Conservation (phyloP, 108 stramenopile genomes). For the Cyclotella cryptica region DNA sequence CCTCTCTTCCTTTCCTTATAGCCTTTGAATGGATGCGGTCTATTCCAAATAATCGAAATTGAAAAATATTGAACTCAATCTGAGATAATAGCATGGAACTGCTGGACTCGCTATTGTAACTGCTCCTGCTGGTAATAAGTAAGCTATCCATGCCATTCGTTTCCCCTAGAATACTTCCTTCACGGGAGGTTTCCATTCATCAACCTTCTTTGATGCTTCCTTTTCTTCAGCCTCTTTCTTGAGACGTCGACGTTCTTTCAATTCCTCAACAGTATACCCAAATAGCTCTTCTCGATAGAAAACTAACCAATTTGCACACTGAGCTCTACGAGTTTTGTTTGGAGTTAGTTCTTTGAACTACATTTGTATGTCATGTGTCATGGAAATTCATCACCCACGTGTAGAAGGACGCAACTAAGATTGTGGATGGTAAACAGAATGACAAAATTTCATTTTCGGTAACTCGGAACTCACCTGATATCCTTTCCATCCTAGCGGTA, state of each 20-base stretch:
- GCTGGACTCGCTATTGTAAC: background rate
- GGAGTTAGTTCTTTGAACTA: slow-evolving; percentile 91
- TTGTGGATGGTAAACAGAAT: background rate
- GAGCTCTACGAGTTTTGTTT: slow-evolving; percentile 94
- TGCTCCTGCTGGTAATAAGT: background rate
- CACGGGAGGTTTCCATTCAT: slow-evolving; percentile 79
- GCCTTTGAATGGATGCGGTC: too few species aligned
- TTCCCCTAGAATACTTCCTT: slow-evolving; percentile 78
- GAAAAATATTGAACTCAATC: too few species aligned
- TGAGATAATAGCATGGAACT: too few species aligned
- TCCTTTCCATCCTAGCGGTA: slow-evolving; percentile 87
- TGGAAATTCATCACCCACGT: background rate
- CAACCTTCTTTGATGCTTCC: slow-evolving; percentile 38
- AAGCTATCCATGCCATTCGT: background rate
- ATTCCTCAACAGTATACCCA: slow-evolving; percentile 89
- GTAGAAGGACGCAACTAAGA: background rate
- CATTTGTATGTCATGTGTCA: background rate
- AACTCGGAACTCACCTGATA: slow-evolving; percentile 58
- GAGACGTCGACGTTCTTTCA: slow-evolving; percentile 62
- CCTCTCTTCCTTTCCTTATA: too few species aligned
- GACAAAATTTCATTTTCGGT: too few species aligned
- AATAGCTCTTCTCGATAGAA: slow-evolving; percentile 89
- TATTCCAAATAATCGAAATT: too few species aligned
- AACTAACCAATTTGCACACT: slow-evolving; percentile 92
- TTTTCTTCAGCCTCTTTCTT: slow-evolving; percentile 68